These are phyloP conservation scores for Claviceps maximensis DNA, from an alignment of 2,329 filamentous ascomycete species.

Conservation along the genomic window DNA sequence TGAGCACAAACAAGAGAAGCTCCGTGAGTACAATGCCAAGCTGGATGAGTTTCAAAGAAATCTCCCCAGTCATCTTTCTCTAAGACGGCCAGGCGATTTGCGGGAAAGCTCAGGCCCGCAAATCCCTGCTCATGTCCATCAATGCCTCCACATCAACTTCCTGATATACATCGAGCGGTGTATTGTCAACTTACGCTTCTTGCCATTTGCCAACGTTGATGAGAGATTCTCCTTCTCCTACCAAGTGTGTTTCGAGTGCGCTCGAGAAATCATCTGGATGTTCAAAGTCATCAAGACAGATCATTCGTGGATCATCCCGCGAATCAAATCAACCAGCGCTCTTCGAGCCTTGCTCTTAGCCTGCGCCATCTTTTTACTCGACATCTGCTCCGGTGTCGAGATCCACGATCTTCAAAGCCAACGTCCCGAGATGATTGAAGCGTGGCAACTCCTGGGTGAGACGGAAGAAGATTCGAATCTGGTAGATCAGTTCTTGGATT, in stretches of 20 bases:
- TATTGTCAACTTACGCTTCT: constrained; percentile 2
- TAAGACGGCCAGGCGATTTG: not conserved
- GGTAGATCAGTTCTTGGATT: constrained; percentile 3
- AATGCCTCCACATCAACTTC: constrained; percentile 4
- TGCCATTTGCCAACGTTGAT: not conserved
- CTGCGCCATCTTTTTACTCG: constrained; percentile 2
- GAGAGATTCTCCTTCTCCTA: constrained; percentile 1
- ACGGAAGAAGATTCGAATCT: constrained; percentile 3
- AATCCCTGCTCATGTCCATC: not conserved
- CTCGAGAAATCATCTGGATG: constrained; percentile 3
- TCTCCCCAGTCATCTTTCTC: constrained; percentile 1
- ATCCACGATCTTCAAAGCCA: not conserved
- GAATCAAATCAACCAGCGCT: not conserved
- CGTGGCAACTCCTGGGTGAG: constrained; percentile 1
- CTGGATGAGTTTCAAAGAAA: constrained; percentile 1
- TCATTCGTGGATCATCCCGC: not conserved
- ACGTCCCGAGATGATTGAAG: constrained; percentile 2
- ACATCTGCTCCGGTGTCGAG: constrained; percentile 2
- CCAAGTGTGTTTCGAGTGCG: not conserved
- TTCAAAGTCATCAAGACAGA: not conserved
- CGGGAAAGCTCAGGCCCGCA: not conserved
- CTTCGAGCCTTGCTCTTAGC: constrained; percentile 1
- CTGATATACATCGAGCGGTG: constrained; percentile 3
- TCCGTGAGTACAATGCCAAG: not conserved
- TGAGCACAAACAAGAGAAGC: not conserved